Evolutionary conservation across 352 stramenopile genomes (phyloP).

Genomic region (Phytopythium boreale): DNA sequence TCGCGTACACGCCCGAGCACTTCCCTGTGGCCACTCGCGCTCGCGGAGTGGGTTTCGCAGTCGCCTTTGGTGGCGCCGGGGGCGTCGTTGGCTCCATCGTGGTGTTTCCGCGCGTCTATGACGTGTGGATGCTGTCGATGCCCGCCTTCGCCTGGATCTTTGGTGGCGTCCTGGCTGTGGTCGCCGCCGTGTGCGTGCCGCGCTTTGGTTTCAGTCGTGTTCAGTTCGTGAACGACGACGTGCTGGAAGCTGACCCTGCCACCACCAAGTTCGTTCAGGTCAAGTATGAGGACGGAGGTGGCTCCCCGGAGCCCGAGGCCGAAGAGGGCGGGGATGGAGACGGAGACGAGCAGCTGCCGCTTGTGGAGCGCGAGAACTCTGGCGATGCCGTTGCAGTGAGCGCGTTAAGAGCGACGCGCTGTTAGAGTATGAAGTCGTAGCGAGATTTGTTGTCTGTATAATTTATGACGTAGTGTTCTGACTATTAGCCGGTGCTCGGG

Average conservation of each 20-base stretch:
- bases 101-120: slow-evolving; percentile 31
- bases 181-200: slow-evolving; percentile 11
- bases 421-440: too few relatives aligned
- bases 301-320: background rate
- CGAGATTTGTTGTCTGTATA: background rate
- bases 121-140: slow-evolving; percentile 30
- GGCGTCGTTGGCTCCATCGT: slow-evolving; percentile 17
- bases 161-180: slow-evolving; percentile 12
- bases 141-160: slow-evolving; percentile 26
- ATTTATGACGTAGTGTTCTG: background rate
- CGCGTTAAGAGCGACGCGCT: background rate
- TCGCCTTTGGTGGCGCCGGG: slow-evolving; percentile 21
- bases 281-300: background rate
- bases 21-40: slow-evolving; percentile 12
- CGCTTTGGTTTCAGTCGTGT: slow-evolving; percentile 10
- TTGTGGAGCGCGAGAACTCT: background rate
- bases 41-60: slow-evolving; percentile 24
- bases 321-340: too few relatives aligned
- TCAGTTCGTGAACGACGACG: background rate
- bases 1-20: slow-evolving; percentile 17
- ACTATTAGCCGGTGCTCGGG: background rate
- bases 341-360: background rate
- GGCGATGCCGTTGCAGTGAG: background rate
- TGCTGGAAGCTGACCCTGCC: background rate
- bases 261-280: background rate